A percentile compares a stretch with the other conserved stretches of the same genome.
phyloP scores from a whole-genome alignment of 2,329 filamentous ascomycete species.

The Colletotrichum gigasporum region DNA sequence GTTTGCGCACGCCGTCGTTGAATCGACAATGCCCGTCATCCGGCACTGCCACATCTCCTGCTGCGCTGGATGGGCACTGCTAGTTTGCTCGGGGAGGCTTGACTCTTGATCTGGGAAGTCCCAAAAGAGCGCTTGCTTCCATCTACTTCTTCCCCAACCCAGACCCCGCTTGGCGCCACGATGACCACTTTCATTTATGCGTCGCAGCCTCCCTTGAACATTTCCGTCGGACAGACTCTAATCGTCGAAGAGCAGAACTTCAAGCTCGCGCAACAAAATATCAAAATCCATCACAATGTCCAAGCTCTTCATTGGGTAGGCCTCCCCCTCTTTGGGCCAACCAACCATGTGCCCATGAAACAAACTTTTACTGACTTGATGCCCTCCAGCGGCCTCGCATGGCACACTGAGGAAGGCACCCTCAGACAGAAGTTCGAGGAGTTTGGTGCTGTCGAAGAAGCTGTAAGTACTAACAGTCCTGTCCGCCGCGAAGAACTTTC shows the following conservation, averaged over 20 bases:
- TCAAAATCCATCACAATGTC: slow-evolving; percentile 68
- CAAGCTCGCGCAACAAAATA: slow-evolving; percentile 3
- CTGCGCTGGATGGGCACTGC: background rate
- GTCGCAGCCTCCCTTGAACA: slow-evolving; percentile 20
- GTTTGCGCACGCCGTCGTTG: slow-evolving; percentile 1
- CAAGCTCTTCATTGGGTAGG: slow-evolving; percentile 95
- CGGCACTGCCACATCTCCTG: slow-evolving; percentile 25
- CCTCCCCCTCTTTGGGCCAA: slow-evolving; percentile 1
- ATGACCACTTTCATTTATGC: slow-evolving; percentile 27
- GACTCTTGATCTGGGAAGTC: slow-evolving; percentile 19
- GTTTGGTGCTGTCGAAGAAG: slow-evolving; percentile 92
- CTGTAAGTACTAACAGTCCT: slow-evolving; percentile 70
- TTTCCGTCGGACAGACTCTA: slow-evolving; percentile 5
- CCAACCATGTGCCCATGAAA: slow-evolving; percentile 5
- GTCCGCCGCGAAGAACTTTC: slow-evolving; percentile 17
- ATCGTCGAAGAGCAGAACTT: slow-evolving; percentile 6
- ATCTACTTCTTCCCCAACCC: background rate
- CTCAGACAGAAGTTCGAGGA: slow-evolving; percentile 92
- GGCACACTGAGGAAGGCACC: slow-evolving; percentile 93
- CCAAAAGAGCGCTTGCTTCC: slow-evolving; percentile 12
- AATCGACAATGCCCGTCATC: slow-evolving; percentile 21
- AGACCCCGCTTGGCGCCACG: slow-evolving; percentile 24
- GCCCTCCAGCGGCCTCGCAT: slow-evolving; percentile 83
- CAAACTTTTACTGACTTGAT: slow-evolving; percentile 22
- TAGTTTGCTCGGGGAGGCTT: background rate